These are phyloP conservation scores for Aspergillus bombycis DNA, from an alignment of 2,329 filamentous ascomycete species.

Conservation along the genomic window DNA sequence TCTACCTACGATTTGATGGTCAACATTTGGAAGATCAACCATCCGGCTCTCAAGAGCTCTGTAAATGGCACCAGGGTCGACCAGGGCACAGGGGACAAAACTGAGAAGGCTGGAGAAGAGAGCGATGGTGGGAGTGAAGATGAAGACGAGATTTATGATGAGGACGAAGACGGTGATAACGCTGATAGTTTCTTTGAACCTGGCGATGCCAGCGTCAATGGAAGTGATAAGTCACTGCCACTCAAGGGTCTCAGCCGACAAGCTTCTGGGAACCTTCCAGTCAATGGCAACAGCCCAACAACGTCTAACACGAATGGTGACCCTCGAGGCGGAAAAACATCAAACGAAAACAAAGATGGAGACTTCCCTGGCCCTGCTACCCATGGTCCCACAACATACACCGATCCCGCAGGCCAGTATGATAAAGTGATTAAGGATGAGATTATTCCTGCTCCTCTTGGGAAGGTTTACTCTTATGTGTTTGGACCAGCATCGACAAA, in stretches of 20 bases:
- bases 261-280: constrained; percentile 59
- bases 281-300: constrained; percentile 37
- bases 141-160: constrained; percentile 64
- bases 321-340: constrained; percentile 53
- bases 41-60: constrained; percentile 87
- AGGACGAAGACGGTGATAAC: constrained; percentile 56
- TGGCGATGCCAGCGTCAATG: constrained; percentile 56
- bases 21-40: constrained; percentile 97
- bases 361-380: constrained; percentile 85
- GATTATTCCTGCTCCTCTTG: constrained; percentile 80
- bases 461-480: constrained; percentile 85
- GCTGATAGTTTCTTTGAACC: constrained; percentile 64
- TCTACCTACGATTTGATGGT: constrained; percentile 96
- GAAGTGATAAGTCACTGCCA: constrained; percentile 53
- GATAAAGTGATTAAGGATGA: constrained; percentile 86
- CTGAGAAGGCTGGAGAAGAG: constrained; percentile 73
- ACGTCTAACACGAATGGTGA: constrained; percentile 39
- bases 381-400: constrained; percentile 84
- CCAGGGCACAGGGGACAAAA: constrained; percentile 83
- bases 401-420: constrained; percentile 76
- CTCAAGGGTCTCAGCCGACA: constrained; percentile 68
- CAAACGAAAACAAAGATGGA: constrained; percentile 35
- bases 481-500: constrained; percentile 79
- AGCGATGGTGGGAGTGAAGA: constrained; percentile 76
- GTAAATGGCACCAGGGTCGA: constrained; percentile 85